These are phyloP conservation scores for Cercophora newfieldiana DNA, from an alignment of 495 filamentous ascomycete genomes.

Conservation along the genomic window DNA sequence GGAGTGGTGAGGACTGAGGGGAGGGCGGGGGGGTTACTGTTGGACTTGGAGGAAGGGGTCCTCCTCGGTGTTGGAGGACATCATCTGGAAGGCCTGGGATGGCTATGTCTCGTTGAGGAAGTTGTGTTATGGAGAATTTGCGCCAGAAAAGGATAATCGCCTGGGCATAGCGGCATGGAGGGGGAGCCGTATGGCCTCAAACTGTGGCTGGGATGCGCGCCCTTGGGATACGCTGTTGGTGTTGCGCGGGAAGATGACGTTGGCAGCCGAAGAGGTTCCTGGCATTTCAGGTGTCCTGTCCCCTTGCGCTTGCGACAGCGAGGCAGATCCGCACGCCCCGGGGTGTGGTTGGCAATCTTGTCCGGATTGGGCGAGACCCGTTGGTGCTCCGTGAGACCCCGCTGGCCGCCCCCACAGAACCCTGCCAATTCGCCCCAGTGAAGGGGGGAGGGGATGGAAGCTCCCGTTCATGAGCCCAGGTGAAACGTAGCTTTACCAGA, in stretches of 20 bases:
- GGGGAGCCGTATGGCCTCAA: slow-evolving; percentile 1
- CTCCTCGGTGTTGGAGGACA: slow-evolving; percentile 70
- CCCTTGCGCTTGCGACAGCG: not conserved
- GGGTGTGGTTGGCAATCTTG: not conserved
- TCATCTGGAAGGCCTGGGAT: slow-evolving; percentile 45
- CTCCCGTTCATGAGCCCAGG: slow-evolving; percentile 17
- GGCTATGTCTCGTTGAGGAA: not conserved
- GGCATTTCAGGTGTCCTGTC: not conserved
- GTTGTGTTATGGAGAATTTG: not conserved
- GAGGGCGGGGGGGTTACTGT: slow-evolving; percentile 53
- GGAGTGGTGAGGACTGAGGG: slow-evolving; percentile 1
- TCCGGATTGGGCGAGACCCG: not conserved
- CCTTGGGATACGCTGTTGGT: not conserved
- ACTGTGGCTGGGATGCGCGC: not conserved
- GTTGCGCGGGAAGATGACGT: slow-evolving; percentile 13
- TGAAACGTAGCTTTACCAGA: slow-evolving; percentile 40
- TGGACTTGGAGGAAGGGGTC: slow-evolving; percentile 96
- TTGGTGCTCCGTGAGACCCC: not conserved
- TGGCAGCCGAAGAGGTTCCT: slow-evolving; percentile 2
- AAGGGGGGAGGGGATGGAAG: too few species aligned
- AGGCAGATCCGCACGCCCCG: not conserved
- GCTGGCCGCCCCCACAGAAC: slow-evolving; percentile 10
- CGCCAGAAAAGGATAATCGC: not conserved
- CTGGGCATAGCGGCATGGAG: slow-evolving; percentile 12
- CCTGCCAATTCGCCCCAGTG: slow-evolving; percentile 17